phyloP scores from a whole-genome alignment of 2,329 filamentous ascomycete species.

The Magnaporthales sp. region DNA sequence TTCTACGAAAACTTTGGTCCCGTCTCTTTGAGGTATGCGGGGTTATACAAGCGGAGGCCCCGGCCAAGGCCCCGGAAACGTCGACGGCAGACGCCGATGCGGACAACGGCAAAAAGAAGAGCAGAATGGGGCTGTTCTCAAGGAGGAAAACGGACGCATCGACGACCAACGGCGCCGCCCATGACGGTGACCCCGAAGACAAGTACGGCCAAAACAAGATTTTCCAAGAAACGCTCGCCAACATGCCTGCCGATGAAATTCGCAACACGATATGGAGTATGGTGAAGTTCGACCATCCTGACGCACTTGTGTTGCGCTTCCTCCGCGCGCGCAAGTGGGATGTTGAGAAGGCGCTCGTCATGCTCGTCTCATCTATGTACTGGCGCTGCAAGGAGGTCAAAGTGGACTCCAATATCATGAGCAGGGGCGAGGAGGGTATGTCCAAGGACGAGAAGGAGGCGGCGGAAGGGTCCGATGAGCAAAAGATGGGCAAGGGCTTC shows the following conservation, averaged over 20 bases:
- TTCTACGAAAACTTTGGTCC: slow-evolving; percentile 81
- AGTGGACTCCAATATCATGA: slow-evolving; percentile 83
- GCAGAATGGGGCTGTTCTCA: slow-evolving; percentile 61
- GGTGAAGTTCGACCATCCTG: slow-evolving; percentile 92
- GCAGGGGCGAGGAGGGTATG: slow-evolving; percentile 51
- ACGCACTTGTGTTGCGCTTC: slow-evolving; percentile 74
- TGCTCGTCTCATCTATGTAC: slow-evolving; percentile 89
- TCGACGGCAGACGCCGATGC: slow-evolving; percentile 16
- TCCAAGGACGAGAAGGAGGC: slow-evolving; percentile 38
- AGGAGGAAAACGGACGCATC: slow-evolving; percentile 44
- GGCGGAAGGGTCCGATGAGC: slow-evolving; percentile 44
- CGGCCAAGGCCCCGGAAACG: slow-evolving; percentile 22
- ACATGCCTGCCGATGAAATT: slow-evolving; percentile 67
- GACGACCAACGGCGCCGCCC: slow-evolving; percentile 16
- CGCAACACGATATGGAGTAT: slow-evolving; percentile 81
- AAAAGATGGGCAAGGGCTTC: slow-evolving; percentile 68
- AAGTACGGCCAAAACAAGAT: slow-evolving; percentile 89
- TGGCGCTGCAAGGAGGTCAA: slow-evolving; percentile 80
- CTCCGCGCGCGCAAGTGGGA: slow-evolving; percentile 93
- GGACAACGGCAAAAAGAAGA: slow-evolving; percentile 67
- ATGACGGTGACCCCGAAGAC: slow-evolving; percentile 56
- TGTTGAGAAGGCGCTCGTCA: slow-evolving; percentile 82
- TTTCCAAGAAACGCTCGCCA: slow-evolving; percentile 73
- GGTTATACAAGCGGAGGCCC: slow-evolving; percentile 24
- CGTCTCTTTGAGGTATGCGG: slow-evolving; percentile 69